Evolutionary conservation across 768 basidiomycete species (phyloP), one percentile per base, ranked within the genome.

Genomic region (Lyophyllum atratum): DNA sequence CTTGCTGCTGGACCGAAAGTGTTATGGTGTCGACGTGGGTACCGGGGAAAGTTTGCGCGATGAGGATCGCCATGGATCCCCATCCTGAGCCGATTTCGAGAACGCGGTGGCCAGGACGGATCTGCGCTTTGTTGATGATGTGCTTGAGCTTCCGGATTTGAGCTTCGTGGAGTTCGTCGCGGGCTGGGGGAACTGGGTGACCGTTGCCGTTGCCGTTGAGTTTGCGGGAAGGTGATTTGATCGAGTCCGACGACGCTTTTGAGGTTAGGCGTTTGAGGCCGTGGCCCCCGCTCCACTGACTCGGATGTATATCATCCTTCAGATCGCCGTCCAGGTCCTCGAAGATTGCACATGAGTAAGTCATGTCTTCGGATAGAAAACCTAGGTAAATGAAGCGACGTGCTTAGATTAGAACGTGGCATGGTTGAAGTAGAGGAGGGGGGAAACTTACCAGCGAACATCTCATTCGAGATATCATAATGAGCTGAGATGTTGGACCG

Each of bases 51-150:
- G 76, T 79, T 33, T 74, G 72, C 0, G 85, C 84, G 45, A 88
- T 80, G 53, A 80, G 74, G 48, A 90, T 85, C 3, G 90, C 83
- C 60, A 92, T 76, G 7, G 85, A 83, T 4, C 89, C 89, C 88
- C 89, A 92, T 4, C 89, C 89, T 5, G 84, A 85, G n/a, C 89
- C 90, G 46, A 90, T 89, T 68, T 90, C 88, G 15, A 90, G 77
- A 0, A 89, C 78, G 47, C 83, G 75, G 51, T 84, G 77, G 0
- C 82, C 82, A 1, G 80, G 74, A 17, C 72, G 73, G 51, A 92
- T 85, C 46, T 83, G 78, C 2, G 87, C 84, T 68, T 86, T 87
- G 6, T 74, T 64, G 56, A 90, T 83, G 64, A 90, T 84, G 62
- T 86, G 85, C 26, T 72, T 72, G 7, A 90, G 66, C 68, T 90